A percentile compares a stretch with the other conserved stretches of the same genome.
These are phyloP conservation scores for Tetracentron sinense DNA, from an alignment of 164 flowering plant genomes.

Conservation along the genomic window DNA sequence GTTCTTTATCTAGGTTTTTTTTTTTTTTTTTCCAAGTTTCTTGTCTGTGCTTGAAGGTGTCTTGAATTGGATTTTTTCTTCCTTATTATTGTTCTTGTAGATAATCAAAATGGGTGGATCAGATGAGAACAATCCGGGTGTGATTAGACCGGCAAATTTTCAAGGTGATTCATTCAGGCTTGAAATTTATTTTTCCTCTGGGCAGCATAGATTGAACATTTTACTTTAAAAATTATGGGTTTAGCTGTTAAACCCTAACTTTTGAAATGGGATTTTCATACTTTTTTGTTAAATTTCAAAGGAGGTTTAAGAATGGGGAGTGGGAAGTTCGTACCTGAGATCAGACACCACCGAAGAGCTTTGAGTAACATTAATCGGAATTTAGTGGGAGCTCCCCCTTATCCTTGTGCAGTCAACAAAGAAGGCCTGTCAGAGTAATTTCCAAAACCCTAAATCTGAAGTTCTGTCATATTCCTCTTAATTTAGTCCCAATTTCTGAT, in stretches of 20 bases:
- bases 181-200: not conserved
- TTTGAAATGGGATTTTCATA: not conserved
- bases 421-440: constrained; percentile 48
- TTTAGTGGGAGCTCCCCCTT: constrained; percentile 49
- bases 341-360: constrained; percentile 61
- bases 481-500: constrained; percentile 3
- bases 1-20: constrained; percentile 1
- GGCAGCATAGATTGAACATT: not conserved
- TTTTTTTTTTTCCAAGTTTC: not conserved
- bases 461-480: not conserved
- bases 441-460: constrained; percentile 13
- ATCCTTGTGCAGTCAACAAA: constrained; percentile 52
- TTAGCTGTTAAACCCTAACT: constrained; percentile 9
- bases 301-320: constrained; percentile 33
- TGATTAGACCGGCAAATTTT: constrained; percentile 30
- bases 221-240: not conserved
- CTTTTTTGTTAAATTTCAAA: constrained; percentile 10
- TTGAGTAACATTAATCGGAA: constrained; percentile 57
- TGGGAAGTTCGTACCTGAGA: constrained; percentile 31
- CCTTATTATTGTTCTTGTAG: constrained; percentile 18
- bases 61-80: not conserved
- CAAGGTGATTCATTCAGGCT: constrained; percentile 33
- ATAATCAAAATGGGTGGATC: constrained; percentile 54
- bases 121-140: constrained; percentile 63
- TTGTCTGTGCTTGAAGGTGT: not conserved